Base-by-base conservation (phyloP, 371 early-diverging fungal genomes). In the Mortierella polycephala region DNA sequence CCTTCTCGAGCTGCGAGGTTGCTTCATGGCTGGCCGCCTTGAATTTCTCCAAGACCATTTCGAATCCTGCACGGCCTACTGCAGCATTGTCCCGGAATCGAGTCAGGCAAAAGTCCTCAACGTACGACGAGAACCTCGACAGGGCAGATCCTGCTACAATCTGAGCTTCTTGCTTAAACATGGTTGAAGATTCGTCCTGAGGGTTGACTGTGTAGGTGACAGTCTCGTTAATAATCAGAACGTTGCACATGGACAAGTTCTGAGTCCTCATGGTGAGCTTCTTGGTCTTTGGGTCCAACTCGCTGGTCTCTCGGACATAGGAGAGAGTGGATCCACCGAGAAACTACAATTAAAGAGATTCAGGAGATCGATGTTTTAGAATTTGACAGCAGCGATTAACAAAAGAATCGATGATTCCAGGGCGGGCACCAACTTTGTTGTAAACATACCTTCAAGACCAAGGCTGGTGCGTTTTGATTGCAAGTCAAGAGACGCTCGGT, bases 401-500 rank as follows among this genome's bases (percentile, higher is more conserved):
- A 30, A 40, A 20, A 65, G 12, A 44, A 56, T 11, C 21, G n/a
- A 12, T 30, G 30, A 30, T 30, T 30, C 30, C 30, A 30, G 30
- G 30, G 30, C 30, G 30, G 30, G 30, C 30, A 30, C 30, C 30
- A 30, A 30, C 30, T 30, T 30, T 30, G 30, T 30, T 30, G 30
- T 30, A 30, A 2, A 30, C 30, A 30, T 75, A 90, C 88, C 88
- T 86, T 88, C 51, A 86, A 64, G n/a, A 95, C 81, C 45, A 93
- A 67, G 16, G 87, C 75, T 13, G 99, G 99, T 11, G 93, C 91
- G 72, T 90, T 90, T 77, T 98, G 99, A 64, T 91, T 89, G 52
- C 93, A 92, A 60, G 94, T 92, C 62, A 98, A 87, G 18, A 98
- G 88, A 23, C 99, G 89, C 85, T 96, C 96, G 0, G 98, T 95